Conservation (phyloP, 1,284 basidiomycete species). For the Hemileia vastatrix region DNA sequence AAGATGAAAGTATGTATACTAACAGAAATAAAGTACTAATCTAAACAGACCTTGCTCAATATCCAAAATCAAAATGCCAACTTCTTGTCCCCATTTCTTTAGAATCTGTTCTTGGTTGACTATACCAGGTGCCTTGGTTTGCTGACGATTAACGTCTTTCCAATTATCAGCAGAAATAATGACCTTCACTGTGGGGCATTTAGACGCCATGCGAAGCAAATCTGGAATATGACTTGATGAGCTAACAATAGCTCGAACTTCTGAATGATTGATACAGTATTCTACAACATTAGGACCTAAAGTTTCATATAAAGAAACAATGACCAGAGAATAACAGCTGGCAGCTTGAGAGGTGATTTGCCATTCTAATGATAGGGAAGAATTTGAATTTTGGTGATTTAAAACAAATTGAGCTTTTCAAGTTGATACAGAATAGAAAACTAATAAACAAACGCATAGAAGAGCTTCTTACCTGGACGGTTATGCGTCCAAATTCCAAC, state of each 20-base stretch:
- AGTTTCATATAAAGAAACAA: constrained; percentile 85
- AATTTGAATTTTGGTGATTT: too few species aligned
- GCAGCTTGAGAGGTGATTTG: constrained; percentile 72
- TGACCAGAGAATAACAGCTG: constrained; percentile 69
- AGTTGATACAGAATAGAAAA: neutral
- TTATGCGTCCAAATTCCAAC: constrained; percentile 48
- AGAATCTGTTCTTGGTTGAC: constrained; percentile 51
- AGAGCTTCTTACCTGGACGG: constrained; percentile 36
- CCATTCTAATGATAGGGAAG: constrained; percentile 78
- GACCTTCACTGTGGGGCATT: constrained; percentile 59
- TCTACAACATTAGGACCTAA: constrained; percentile 60
- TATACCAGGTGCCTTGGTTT: too few species aligned
- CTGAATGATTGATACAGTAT: constrained; percentile 70
- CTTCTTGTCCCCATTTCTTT: constrained; percentile 60
- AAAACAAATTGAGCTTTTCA: constrained; percentile 8
- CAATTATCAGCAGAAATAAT: constrained; percentile 68
- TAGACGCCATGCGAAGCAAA: constrained; percentile 59
- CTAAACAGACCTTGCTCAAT: constrained; percentile 56
- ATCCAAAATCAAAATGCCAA: constrained; percentile 58
- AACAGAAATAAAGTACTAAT: constrained; percentile 16
- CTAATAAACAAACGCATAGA: neutral
- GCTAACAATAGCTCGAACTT: constrained; percentile 65
- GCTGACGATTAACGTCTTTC: constrained; percentile 24
- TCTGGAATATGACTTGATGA: constrained; percentile 63
- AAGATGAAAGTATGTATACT: constrained; percentile 31